Base-by-base conservation (phyloP, 2,329 filamentous ascomycete species). In the Aspergillus felis region DNA sequence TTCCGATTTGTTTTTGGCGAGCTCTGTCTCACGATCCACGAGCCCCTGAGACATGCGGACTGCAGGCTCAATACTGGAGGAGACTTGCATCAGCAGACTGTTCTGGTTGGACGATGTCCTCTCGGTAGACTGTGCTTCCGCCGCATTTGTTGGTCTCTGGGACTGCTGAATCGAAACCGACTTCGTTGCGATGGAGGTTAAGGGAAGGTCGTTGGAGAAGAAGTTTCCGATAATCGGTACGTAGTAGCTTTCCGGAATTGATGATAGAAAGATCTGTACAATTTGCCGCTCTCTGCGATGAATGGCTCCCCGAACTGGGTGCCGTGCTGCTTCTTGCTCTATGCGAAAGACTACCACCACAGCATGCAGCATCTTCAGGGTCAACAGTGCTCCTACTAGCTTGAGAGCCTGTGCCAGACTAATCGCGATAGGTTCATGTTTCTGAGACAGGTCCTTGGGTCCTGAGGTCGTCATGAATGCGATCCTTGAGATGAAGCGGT, bases 301-400 rank as follows among this genome's bases (percentile, higher is more conserved):
- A 27, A 71, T 68, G 28, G 60, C 47, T 8, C 38, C 54, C 4
- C 47, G 58, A 29, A 70, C 54, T 3, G 61, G 29, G 29, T 29
- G 51, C 32, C 49, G 61, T 52, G 4, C 50, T 59, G n/a, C 62
- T 57, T 12, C 38, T 35, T 24, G 54, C 35, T 66, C 55, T 29
- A 60, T 60, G 1, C 47, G 54, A 24, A 59, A 53, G 20, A 70
- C 20, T 44, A 50, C 58, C 4, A 63, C 64, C n/a, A 62, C 25
- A 1, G 55, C 52, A 44, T 68, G 66, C n/a, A 72, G 57, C 9
- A 67, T 9, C 35, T 69, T 69, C 25, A 72, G 62, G 38, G 61
- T 61, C 8, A 63, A 48, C 4, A 71, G 55, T n/a, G 61, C 51
- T 29, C 54, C 48, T 17, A 67, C 59, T 12, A 72, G 63, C 3